Percentiles rank a stretch among this genome's conserved stretches.
These are phyloP conservation scores for Candida coquimbonensis DNA, from an alignment of 805 yeast genomes.

Conservation along the genomic window DNA sequence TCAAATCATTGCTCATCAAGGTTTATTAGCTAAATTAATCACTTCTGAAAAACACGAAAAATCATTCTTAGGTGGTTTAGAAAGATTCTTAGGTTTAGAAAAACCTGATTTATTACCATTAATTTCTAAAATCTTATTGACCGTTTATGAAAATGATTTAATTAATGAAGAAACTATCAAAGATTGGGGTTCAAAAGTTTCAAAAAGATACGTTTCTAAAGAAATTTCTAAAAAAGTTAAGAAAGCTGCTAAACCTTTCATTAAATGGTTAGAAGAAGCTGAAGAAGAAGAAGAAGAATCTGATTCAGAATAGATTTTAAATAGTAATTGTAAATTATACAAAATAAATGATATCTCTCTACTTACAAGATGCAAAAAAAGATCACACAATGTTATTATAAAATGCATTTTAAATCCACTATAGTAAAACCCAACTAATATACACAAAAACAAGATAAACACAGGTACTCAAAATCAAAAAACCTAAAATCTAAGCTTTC, in stretches of 20 bases:
- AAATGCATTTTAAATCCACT: slow-evolving; percentile 3
- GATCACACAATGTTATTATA: background rate
- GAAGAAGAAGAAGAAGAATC: slow-evolving; percentile 57
- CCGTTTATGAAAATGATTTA: slow-evolving; percentile 77
- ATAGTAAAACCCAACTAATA: slow-evolving; percentile 6
- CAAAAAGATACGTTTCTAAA: slow-evolving; percentile 90
- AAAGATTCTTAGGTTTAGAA: slow-evolving; percentile 82
- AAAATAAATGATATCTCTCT: background rate
- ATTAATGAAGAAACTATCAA: slow-evolving; percentile 74
- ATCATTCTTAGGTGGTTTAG: slow-evolving; percentile 92
- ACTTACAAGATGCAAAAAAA: background rate
- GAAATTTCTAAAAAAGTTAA: slow-evolving; percentile 89
- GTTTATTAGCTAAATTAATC: slow-evolving; percentile 74
- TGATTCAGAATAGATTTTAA: slow-evolving; percentile 11
- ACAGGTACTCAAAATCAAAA: background rate
- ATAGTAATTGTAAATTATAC: background rate
- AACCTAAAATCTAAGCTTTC: slow-evolving; percentile 3
- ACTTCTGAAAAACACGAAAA: slow-evolving; percentile 66
- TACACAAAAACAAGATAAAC: background rate
- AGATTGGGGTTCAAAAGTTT: slow-evolving; percentile 85
- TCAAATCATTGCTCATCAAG: slow-evolving; percentile 71
- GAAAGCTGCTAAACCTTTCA: slow-evolving; percentile 92
- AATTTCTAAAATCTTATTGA: slow-evolving; percentile 77
- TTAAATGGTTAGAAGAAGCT: slow-evolving; percentile 92
- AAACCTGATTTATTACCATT: slow-evolving; percentile 62